Evolutionary conservation across 257 asterid species (phyloP), one percentile per base, ranked within the genome.

Genomic region (Primulina huaijiensis): DNA sequence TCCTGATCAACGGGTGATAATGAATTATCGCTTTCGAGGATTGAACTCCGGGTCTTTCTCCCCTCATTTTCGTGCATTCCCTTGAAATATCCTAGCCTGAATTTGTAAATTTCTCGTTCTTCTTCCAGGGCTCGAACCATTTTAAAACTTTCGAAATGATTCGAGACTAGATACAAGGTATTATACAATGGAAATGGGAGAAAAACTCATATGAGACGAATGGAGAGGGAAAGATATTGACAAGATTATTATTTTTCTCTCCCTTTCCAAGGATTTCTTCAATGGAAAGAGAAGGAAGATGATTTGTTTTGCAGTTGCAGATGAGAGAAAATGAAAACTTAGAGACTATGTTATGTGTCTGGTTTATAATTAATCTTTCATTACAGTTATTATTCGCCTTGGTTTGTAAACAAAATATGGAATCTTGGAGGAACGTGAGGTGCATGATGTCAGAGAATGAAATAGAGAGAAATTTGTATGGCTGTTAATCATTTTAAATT

Each of bases 81-180:
- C 70, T 69, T 78, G 38, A 72, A 65, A 40, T 71, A 71, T 58
- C 77, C 80, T 20, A 78, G 21, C 63, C 53, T 19, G 11, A 80
- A 73, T 40, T 30, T 76, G 63, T 35, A 72, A 29, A 67, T 81
- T 83, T 80, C 87, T 74, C 62, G 79, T 85, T 86, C 94, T 67
- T 81, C 95, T 78, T 80, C 86, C 31, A 74, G 1, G n/a, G 78
- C 86, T 61, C 86, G 74, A 75, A 81, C 88, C 89, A 89, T 90
- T 27, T 3, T 52, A 2, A 46, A 3, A 4, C 7, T 38, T 29
- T 23, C 9, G 53, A 12, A 27, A 35, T 7, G 34, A 35, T 40
- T 59, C 61, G 21, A 40, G 20, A 43, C 30, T 43, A 43, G 59
- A 19, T 8, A 16, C 3, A 27, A 75, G 38, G 65, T 20, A 11